Evolutionary conservation across 2,329 filamentous ascomycete species (phyloP).

Genomic region (Clonostachys byssicola): DNA sequence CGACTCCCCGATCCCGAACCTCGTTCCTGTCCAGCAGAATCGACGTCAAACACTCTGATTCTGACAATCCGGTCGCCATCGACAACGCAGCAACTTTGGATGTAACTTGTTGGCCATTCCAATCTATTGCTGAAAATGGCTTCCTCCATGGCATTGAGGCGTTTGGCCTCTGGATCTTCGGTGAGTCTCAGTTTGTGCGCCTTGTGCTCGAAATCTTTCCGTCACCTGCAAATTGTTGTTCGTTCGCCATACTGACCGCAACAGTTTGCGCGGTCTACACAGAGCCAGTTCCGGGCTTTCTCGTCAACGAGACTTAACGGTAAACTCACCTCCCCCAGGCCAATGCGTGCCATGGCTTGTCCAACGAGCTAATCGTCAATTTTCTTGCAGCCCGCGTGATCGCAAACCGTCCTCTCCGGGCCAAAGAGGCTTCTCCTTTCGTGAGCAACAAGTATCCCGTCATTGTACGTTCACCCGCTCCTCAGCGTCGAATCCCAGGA

Average conservation of each 20-base stretch:
- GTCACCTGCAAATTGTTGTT: conserved; percentile 4
- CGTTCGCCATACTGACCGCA: conserved; percentile 12
- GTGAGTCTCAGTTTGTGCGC: conserved; percentile 33
- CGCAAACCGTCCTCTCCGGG: conserved; percentile 78
- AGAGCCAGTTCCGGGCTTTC: conserved; percentile 71
- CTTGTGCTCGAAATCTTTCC: too few species aligned
- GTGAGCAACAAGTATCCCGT: conserved; percentile 90
- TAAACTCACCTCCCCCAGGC: conserved; percentile 6
- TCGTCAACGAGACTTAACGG: conserved; percentile 64
- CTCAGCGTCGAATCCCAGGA: neutral
- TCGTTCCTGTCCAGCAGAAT: conserved; percentile 14
- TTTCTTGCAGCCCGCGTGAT: conserved; percentile 69
- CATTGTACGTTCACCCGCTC: conserved; percentile 59
- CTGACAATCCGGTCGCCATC: neutral
- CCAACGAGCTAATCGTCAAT: neutral
- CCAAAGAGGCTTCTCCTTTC: conserved; percentile 87
- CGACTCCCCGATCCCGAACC: conserved; percentile 16
- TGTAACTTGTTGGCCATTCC: conserved; percentile 20
- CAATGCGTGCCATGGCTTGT: conserved; percentile 1
- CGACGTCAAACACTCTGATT: conserved; percentile 9
- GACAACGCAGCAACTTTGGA: conserved; percentile 11
- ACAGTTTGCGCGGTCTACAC: conserved; percentile 60
- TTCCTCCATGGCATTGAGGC: conserved; percentile 62
- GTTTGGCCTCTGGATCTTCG: conserved; percentile 50
- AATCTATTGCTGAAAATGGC: conserved; percentile 39